Percentiles rank a stretch among this genome's conserved stretches.
Evolutionary conservation across 2,329 filamentous ascomycete genomes (phyloP).

Genomic region (Neocatenulostroma microsporum): DNA sequence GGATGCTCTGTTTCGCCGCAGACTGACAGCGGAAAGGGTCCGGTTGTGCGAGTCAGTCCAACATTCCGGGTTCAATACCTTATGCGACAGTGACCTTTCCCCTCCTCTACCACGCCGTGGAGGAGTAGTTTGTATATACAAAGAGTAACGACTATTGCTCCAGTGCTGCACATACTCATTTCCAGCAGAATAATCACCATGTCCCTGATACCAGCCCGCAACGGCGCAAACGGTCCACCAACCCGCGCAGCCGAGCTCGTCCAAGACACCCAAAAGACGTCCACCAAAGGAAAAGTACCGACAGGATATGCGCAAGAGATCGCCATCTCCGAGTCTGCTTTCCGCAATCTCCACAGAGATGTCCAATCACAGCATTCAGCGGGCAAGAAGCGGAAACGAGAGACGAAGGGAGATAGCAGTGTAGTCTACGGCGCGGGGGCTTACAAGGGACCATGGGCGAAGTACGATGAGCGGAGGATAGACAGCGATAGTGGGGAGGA

Average conservation of each 20-base stretch:
- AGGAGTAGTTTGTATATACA: too few relatives aligned
- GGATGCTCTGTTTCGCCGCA: too few relatives aligned
- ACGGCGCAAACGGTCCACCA: constrained; percentile 28
- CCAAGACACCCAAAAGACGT: constrained; percentile 25
- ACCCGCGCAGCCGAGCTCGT: constrained; percentile 20
- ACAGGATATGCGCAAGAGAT: constrained; percentile 86
- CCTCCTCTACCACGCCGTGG: too few relatives aligned
- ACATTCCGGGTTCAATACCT: too few relatives aligned
- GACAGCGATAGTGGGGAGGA: constrained; percentile 60
- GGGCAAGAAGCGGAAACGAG: constrained; percentile 70
- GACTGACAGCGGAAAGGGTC: too few relatives aligned
- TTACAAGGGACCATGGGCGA: constrained; percentile 93
- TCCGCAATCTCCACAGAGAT: constrained; percentile 78
- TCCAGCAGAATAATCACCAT: constrained; percentile 16
- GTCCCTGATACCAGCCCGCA: constrained; percentile 28
- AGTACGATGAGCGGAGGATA: constrained; percentile 67
- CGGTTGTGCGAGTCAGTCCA: too few relatives aligned
- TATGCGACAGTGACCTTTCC: too few relatives aligned
- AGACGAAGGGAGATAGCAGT: constrained; percentile 75
- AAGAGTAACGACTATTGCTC: too few relatives aligned
- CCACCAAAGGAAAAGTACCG: constrained; percentile 39
- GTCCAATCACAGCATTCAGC: constrained; percentile 46
- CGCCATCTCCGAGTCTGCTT: constrained; percentile 81
- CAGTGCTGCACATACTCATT: constrained; percentile 7
- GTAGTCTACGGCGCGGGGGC: constrained; percentile 79